Conservation (phyloP, 768 basidiomycete genomes). For the Podaxis sp. region DNA sequence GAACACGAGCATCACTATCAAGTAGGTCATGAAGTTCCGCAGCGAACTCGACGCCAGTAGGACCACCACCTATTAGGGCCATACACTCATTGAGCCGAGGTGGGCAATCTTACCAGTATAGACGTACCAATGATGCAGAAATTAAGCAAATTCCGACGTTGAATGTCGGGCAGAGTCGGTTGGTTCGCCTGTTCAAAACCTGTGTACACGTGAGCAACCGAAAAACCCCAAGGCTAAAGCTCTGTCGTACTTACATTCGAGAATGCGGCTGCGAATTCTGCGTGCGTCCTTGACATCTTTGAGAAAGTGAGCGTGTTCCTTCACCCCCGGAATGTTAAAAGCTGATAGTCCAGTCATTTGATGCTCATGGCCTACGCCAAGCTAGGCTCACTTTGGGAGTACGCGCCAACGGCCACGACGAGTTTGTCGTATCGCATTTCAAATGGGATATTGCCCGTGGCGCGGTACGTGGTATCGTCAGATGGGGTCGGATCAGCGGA, state of each 20-base stretch:
- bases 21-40: slow-evolving; percentile 82
- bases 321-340: slow-evolving; percentile 73
- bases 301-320: slow-evolving; percentile 79
- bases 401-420: slow-evolving; percentile 83
- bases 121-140: slow-evolving; percentile 82
- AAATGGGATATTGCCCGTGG: slow-evolving; percentile 38
- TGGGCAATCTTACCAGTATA: not conserved
- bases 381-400: slow-evolving; percentile 66
- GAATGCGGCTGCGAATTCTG: slow-evolving; percentile 64
- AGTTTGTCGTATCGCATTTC: slow-evolving; percentile 75
- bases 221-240: not conserved
- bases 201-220: slow-evolving; percentile 18
- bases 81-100: not conserved
- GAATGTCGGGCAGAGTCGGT: slow-evolving; percentile 70
- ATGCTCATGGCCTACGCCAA: not conserved
- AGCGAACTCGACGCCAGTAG: slow-evolving; percentile 80
- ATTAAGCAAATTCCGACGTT: slow-evolving; percentile 74
- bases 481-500: slow-evolving; percentile 25
- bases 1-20: slow-evolving; percentile 57
- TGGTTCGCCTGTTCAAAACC: slow-evolving; percentile 88
- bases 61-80: slow-evolving; percentile 57
- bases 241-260: slow-evolving; percentile 57
- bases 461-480: slow-evolving; percentile 14
- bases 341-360: slow-evolving; percentile 29
- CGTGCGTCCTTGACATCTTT: slow-evolving; percentile 80